A percentile compares a stretch with the other conserved stretches of the same genome.
Evolutionary conservation across 257 asterid species (phyloP).

Genomic region (Phtheirospermum japonicum): DNA sequence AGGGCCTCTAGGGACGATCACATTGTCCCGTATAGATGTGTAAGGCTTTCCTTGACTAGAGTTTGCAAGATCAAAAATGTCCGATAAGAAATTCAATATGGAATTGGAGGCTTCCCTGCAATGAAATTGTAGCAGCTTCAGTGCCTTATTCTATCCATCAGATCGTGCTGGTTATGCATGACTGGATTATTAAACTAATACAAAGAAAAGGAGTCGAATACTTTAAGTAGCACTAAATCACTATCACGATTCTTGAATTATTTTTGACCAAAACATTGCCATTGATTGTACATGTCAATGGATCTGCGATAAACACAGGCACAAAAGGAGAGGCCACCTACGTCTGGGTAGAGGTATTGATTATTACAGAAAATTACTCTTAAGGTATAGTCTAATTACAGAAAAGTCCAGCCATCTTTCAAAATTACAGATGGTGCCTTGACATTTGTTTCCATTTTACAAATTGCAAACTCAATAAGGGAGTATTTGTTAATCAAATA

Average conservation of each 20-base stretch:
- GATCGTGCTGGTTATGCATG: too few species aligned
- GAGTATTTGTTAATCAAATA: background rate
- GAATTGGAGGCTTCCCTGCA: slow-evolving; percentile 99
- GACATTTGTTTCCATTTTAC: background rate
- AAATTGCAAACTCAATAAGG: background rate
- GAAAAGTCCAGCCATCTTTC: too few species aligned
- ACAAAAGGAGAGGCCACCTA: background rate
- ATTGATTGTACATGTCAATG: background rate
- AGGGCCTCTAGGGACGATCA: slow-evolving; percentile 77
- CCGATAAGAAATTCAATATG: slow-evolving; percentile 74
- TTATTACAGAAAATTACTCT: too few species aligned
- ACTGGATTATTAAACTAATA: slow-evolving; percentile 5
- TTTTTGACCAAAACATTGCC: background rate
- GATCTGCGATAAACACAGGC: background rate
- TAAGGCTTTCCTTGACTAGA: slow-evolving; percentile 62
- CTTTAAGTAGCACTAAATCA: background rate
- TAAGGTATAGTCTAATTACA: too few species aligned
- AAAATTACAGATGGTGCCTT: too few species aligned
- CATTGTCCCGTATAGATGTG: slow-evolving; percentile 66
- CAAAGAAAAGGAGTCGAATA: background rate
- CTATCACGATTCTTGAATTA: background rate
- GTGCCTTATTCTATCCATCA: slow-evolving; percentile 20
- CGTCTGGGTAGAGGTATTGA: background rate
- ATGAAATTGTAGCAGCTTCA: slow-evolving; percentile 25
- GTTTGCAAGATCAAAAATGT: slow-evolving; percentile 75